Evolutionary conservation across 805 yeast species (phyloP), one percentile per base, ranked within the genome.

Genomic region (Kurtzmaniella cleridarum): DNA sequence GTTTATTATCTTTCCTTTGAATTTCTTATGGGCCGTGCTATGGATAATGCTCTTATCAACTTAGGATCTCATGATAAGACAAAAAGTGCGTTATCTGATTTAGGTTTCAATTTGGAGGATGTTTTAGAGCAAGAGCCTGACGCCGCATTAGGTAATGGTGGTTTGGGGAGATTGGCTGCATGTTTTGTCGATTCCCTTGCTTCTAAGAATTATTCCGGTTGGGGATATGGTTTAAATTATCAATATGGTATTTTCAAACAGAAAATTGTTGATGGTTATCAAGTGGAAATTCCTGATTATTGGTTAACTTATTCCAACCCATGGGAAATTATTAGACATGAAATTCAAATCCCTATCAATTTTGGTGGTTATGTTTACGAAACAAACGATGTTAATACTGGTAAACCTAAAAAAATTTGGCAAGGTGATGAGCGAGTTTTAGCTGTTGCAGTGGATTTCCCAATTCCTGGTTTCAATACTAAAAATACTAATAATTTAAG

Each of bases 181-280:
- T 90, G 96, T 64, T 89, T 88, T 57, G 78, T 89, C 35, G 96
- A 90, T 64, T 87, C 96, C 1, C 67, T 89, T 58, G 78, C 93
- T 27, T 80, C 95, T 3, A 83, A 85, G 48, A 81, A 85, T 60
- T 86, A 85, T 60, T 88, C 95, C 13, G 95, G 95, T 37, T 89
- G 97, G 97, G 97, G 97, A 46, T 89, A 89, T 60, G 96, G 97
- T 43, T 69, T 89, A 50, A 82, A 95, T 58, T 89, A 89, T 66
- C 88, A 88, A 62, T 89, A 90, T 57, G 97, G 97, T 60, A 89
- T 89, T 51, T 89, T 89, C 64, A 78, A 88, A 49, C 97, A 89
- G 66, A 80, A 79, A 59, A 87, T 89, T 54, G 75, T 87, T 50
- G 86, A 90, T 55, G 97, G 96, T 9, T 86, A 85, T 64, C 97